These are phyloP conservation scores for Sphagnum magellanicum DNA, from an alignment of 228 moss, liverwort and hornwort species.

Conservation along the genomic window DNA sequence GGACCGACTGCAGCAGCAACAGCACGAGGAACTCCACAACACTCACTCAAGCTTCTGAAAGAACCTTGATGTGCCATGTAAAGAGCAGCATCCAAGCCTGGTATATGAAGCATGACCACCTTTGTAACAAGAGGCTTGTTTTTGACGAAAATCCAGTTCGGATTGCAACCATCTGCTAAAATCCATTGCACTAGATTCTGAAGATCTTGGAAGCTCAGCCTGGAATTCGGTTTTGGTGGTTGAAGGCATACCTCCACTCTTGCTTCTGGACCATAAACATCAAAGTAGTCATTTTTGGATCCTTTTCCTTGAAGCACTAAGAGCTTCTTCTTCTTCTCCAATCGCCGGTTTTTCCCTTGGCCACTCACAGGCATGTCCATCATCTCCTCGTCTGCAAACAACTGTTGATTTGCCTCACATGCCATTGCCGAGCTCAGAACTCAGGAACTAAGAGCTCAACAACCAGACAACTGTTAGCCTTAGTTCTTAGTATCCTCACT, in stretches of 20 bases:
- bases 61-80: slow-evolving; percentile 53
- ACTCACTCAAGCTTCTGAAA: slow-evolving; percentile 42
- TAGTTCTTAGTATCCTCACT: no score
- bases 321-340: slow-evolving; percentile 81
- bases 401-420: no score
- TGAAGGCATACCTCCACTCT: slow-evolving; percentile 68
- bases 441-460: no score
- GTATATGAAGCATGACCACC: slow-evolving; percentile 73
- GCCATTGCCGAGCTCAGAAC: no score
- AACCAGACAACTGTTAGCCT: no score
- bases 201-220: slow-evolving; percentile 63
- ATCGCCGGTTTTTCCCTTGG: slow-evolving; percentile 28
- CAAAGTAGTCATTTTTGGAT: slow-evolving; percentile 56
- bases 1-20: slow-evolving; percentile 56
- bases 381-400: no score
- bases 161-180: slow-evolving; percentile 74
- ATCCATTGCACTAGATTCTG: slow-evolving; percentile 76
- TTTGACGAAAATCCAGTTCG: slow-evolving; percentile 88
- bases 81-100: slow-evolving; percentile 82
- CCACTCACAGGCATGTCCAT: no score
- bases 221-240: slow-evolving; percentile 32
- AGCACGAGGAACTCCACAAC: slow-evolving; percentile 75
- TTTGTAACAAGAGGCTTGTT: slow-evolving; percentile 94
- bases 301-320: slow-evolving; percentile 65
- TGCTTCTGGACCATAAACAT: slow-evolving; percentile 72